Evolutionary conservation across 306 rosid genomes (phyloP), one percentile per base, ranked within the genome.

Genomic region (Begonia fuchsioides): DNA sequence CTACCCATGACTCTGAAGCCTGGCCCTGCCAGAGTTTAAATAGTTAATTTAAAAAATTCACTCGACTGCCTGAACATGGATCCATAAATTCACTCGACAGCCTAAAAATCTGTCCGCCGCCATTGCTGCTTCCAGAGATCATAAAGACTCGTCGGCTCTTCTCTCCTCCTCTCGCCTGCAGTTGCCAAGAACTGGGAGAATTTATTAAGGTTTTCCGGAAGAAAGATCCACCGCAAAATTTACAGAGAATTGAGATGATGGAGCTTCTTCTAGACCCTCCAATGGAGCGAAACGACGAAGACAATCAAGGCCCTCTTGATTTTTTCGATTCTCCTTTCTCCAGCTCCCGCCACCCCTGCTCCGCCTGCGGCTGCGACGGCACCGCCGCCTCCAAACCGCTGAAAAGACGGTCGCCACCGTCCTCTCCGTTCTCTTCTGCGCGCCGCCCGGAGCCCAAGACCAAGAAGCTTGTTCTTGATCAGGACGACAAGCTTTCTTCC

Each of bases 381-480:
- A 15, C 35, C 39, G 20, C 58, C 19, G 17, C 20, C 32, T 20
- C 53, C 9, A 44, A 12, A 7, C 59, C 38, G 40, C 13, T 39
- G 55, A 58, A 58, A 40, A 45, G 63, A 13, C 43, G 19, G 12
- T 51, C 55, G 6, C 55, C 55, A 5, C 3, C 55, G 48, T 15
- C 32, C 20, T 32, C 55, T 15, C 54, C 43, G 38, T 0, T 39
- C 35, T 8, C 54, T 15, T 1, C 15, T 39, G 26, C 54, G 3
- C 35, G 35, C 5, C 39, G 13, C 40, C 51, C 51, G 5, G 20
- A 35, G 5, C 55, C 44, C 44, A 51, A 32, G 8, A 9, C 18
- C 46, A 57, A 58, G 55, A 58, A 41, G 9, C 47, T 39, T 39
- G 11, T 39, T 49, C 54, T 49, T 41, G 63, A 58, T 49, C 63